Evolutionary conservation across 2,329 filamentous ascomycete species (phyloP), one percentile per base, ranked within the genome.

Genomic region (Phaeosphaeria sp.): DNA sequence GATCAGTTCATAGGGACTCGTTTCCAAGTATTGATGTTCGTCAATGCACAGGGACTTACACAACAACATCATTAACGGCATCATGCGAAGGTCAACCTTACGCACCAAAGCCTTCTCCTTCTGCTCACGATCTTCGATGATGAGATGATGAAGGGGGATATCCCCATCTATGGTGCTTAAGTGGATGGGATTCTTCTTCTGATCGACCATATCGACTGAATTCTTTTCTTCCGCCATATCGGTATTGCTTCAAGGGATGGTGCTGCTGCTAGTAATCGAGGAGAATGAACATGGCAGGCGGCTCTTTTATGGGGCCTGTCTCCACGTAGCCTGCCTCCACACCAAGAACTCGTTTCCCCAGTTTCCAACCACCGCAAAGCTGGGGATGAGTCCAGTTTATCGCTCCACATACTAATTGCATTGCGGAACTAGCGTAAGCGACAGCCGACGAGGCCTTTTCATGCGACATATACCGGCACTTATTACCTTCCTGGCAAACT

Each of bases 51-150:
- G 18, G 18, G 21, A 47, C 58, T 46, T 41, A 58, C 55, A 61
- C 7, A 91, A 89, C 65, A 90, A 74, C 25, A 91, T 84, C 62
- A 91, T 79, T 71, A 86, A 85, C 0, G 88, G 88, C 68, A 90
- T 79, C 74, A 91, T 58, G 42, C 88, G 83, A 22, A 83, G 60
- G 68, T 92, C 89, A 50, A 92, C 86, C 77, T 91, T 91, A 62
- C 87, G 83, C 72, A 86, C 83, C 59, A 92, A 79, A 30, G 79
- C 81, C 62, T 76, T 80, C 70, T 90, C 87, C 1, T 52, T 44
- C 18, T 21, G 9, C 42, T 20, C 42, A 17, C 42, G 42, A 22
- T 44, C 42, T 18, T 44, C 42, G 15, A 44, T 44, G n/a, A 44
- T 6, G 2, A 44, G 42, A 15, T 22, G 9, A 18, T 44, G 18